Evolutionary conservation across 805 yeast genomes (phyloP).

Genomic region (Candida nanaspora): DNA sequence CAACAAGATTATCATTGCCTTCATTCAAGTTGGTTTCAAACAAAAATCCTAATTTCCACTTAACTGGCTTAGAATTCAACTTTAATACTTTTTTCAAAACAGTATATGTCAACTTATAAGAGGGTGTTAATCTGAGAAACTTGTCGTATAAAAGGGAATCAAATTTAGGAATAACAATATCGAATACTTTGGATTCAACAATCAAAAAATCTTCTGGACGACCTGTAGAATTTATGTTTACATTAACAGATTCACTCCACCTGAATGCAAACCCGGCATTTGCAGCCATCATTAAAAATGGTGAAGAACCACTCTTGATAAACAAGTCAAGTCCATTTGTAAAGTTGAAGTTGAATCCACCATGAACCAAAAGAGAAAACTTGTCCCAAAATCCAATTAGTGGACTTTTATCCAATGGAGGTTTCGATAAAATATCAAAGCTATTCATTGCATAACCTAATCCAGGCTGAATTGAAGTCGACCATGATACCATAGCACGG

Average conservation of each 20-base stretch:
- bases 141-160: constrained; percentile 24
- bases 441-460: constrained; percentile 53
- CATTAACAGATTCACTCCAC: constrained; percentile 49
- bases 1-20: constrained; percentile 17
- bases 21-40: constrained; percentile 56
- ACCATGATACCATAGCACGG: constrained; percentile 55
- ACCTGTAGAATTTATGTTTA: constrained; percentile 44
- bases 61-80: constrained; percentile 53
- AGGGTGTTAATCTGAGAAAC: constrained; percentile 5
- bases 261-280: constrained; percentile 60
- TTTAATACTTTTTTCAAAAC: constrained; percentile 48
- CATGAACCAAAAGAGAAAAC: constrained; percentile 47
- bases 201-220: constrained; percentile 43
- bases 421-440: constrained; percentile 61
- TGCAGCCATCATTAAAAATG: constrained; percentile 49
- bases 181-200: constrained; percentile 49
- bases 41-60: constrained; percentile 70
- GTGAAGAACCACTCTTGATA: constrained; percentile 53
- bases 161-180: constrained; percentile 49
- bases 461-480: constrained; percentile 56
- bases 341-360: constrained; percentile 40
- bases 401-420: constrained; percentile 58
- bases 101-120: constrained; percentile 29
- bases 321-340: constrained; percentile 49
- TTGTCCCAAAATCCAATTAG: constrained; percentile 73